A percentile compares a stretch with the other conserved stretches of the same genome.
These are phyloP conservation scores for Abrus pulchellus DNA, from an alignment of 306 rosid genomes.

Conservation along the genomic window DNA sequence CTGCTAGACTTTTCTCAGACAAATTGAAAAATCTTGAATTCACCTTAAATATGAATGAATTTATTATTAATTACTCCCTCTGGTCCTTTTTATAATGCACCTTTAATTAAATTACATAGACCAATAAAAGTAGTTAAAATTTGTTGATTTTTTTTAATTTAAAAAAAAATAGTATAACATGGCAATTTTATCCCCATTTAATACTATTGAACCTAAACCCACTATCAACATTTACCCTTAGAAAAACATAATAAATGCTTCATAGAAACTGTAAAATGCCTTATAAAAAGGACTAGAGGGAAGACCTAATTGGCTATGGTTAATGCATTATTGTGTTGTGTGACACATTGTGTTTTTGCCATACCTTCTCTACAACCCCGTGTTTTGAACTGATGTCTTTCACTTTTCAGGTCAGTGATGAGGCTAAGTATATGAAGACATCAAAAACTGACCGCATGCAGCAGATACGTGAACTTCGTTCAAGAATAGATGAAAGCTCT, in stretches of 20 bases:
- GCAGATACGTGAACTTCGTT: slow-evolving; percentile 78
- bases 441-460: slow-evolving; percentile 73
- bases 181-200: too few relatives aligned
- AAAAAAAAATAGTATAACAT: too few relatives aligned
- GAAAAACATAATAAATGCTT: too few relatives aligned
- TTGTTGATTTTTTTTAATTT: too few relatives aligned
- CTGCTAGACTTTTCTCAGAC: not conserved
- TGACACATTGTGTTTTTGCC: slow-evolving; percentile 2
- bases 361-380: slow-evolving; percentile 7
- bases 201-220: too few relatives aligned
- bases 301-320: slow-evolving; percentile 9
- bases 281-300: too few relatives aligned
- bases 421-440: slow-evolving; percentile 74
- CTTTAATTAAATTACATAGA: too few relatives aligned
- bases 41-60: not conserved
- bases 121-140: too few relatives aligned
- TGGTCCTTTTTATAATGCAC: too few relatives aligned
- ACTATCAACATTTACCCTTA: too few relatives aligned
- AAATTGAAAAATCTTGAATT: not conserved
- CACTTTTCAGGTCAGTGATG: slow-evolving; percentile 79
- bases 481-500: slow-evolving; percentile 75
- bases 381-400: slow-evolving; percentile 42
- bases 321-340: not conserved
- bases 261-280: too few relatives aligned
- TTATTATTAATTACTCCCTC: not conserved